Evolutionary conservation across 2,329 filamentous ascomycete species (phyloP), one percentile per base, ranked within the genome.

Genomic region (Sarocladium strictum): DNA sequence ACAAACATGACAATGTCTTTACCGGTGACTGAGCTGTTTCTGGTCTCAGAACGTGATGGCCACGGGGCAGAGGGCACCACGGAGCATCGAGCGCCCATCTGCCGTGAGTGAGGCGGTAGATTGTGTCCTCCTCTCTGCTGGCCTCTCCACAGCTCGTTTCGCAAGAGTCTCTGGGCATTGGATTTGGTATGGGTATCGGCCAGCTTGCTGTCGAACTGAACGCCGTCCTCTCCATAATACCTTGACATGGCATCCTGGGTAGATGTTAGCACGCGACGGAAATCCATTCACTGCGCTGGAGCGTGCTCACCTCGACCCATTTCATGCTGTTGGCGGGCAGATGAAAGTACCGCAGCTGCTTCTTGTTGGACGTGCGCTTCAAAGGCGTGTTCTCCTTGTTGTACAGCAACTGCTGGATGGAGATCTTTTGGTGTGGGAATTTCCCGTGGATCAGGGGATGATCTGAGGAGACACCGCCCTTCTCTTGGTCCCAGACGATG

Each of bases 271-370:
- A 23, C n/a, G 14, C 6, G 11, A 29, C n/a, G n/a, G n/a, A 15
- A 14, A 19, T 11, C 45, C 45, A 47, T 49, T 29, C n/a, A 5
- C 10, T 21, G 19, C n/a, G 35, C 17, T 12, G 17, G 9, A 29
- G 7, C 15, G 33, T 10, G 38, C 55, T 50, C 5, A 56, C 55
- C 54, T 65, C 63, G 7, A 63, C 61, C 63, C 63, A 65, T 37
- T 56, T 54, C 63, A 65, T 65, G 51, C 63, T 64, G 54, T 64
- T 65, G 11, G 60, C 59, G 9, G 63, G 63, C 24, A 65, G 53
- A 50, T 65, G 61, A 35, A 64, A 61, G 53, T 63, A 63, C 19
- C 60, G 57, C 29, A 64, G 52, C 24, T 53, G 54, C 5, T 60
- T 56, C n/a, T 57, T 58, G 27, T 55, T 40, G 10, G 37, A 12